phyloP scores from a whole-genome alignment of 2,329 filamentous ascomycete genomes.

The Fusarium continuum region DNA sequence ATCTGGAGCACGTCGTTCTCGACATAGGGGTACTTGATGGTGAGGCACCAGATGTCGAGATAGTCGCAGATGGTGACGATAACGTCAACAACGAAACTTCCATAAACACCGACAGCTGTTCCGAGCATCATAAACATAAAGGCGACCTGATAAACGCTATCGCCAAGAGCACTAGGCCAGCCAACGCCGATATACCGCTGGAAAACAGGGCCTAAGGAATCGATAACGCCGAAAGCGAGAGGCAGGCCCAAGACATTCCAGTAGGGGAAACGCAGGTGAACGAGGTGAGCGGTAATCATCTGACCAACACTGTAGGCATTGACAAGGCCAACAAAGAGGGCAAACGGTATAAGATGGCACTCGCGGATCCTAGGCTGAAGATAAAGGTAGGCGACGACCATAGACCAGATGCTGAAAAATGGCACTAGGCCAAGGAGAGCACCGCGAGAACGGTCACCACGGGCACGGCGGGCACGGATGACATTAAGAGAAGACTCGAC shows the following conservation, averaged over 20 bases:
- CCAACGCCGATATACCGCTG: constrained; percentile 68
- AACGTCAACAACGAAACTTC: constrained; percentile 95
- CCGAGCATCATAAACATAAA: constrained; percentile 92
- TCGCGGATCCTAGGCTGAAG: constrained; percentile 86
- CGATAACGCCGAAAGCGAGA: constrained; percentile 79
- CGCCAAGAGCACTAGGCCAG: constrained; percentile 80
- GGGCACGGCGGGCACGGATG: constrained; percentile 78
- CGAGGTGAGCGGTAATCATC: constrained; percentile 94
- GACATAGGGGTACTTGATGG: constrained; percentile 84
- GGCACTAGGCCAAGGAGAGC: constrained; percentile 86
- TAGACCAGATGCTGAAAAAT: constrained; percentile 79
- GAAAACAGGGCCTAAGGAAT: constrained; percentile 78
- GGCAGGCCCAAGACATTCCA: constrained; percentile 85
- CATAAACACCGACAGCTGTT: constrained; percentile 88
- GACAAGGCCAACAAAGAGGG: constrained; percentile 85
- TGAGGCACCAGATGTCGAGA: constrained; percentile 97
- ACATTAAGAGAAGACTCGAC: constrained; percentile 83
- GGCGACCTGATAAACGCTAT: constrained; percentile 85
- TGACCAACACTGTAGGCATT: constrained; percentile 96
- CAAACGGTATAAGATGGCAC: constrained; percentile 87
- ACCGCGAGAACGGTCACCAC: constrained; percentile 75
- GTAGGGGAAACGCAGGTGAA: constrained; percentile 88
- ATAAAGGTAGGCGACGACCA: constrained; percentile 81
- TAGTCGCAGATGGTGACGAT: constrained; percentile 98
- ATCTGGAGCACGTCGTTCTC: constrained; percentile 49